A percentile compares a stretch with the other conserved stretches of the same genome.
phyloP scores from a whole-genome alignment of 345 rosid genomes.

The Schrenkiella parvula region DNA sequence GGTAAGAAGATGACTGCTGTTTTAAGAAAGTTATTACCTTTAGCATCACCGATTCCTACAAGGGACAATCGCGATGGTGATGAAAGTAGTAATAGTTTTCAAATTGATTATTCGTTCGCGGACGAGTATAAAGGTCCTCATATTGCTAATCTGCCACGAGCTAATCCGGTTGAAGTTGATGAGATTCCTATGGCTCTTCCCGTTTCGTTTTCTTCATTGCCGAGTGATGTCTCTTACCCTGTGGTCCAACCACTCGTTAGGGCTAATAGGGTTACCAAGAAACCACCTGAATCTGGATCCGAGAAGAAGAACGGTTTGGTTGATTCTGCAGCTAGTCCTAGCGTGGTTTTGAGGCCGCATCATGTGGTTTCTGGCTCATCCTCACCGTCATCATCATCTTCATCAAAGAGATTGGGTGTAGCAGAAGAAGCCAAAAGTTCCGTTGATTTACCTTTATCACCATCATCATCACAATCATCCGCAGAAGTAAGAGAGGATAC shows the following conservation, averaged over 20 bases:
- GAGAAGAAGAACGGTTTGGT: background rate
- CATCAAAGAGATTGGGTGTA: slow-evolving; percentile 22
- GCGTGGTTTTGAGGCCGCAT: slow-evolving; percentile 16
- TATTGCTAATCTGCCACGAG: slow-evolving; percentile 52
- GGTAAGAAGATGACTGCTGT: slow-evolving; percentile 43
- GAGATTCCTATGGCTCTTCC: slow-evolving; percentile 62
- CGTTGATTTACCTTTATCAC: slow-evolving; percentile 6
- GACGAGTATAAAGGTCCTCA: slow-evolving; percentile 68
- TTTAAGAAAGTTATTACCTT: slow-evolving; percentile 51
- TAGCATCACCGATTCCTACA: slow-evolving; percentile 33
- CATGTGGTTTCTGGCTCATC: slow-evolving; percentile 32
- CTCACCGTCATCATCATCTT: slow-evolving; percentile 2
- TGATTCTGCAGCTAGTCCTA: slow-evolving; percentile 11
- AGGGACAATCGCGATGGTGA: slow-evolving; percentile 21
- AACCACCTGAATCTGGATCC: slow-evolving; percentile 13
- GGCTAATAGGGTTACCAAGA: slow-evolving; percentile 27
- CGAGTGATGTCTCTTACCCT: slow-evolving; percentile 41
- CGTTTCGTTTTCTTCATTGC: slow-evolving; percentile 34
- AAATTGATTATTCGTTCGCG: slow-evolving; percentile 68
- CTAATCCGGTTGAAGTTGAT: slow-evolving; percentile 50
- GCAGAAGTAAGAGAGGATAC: background rate
- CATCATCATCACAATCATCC: slow-evolving; percentile 2
- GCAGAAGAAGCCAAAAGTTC: slow-evolving; percentile 26
- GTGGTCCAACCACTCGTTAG: slow-evolving; percentile 53
- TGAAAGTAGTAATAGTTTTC: slow-evolving; percentile 33